These are phyloP conservation scores for Chalciporus piperatus DNA, from an alignment of 768 basidiomycete genomes.

Conservation along the genomic window DNA sequence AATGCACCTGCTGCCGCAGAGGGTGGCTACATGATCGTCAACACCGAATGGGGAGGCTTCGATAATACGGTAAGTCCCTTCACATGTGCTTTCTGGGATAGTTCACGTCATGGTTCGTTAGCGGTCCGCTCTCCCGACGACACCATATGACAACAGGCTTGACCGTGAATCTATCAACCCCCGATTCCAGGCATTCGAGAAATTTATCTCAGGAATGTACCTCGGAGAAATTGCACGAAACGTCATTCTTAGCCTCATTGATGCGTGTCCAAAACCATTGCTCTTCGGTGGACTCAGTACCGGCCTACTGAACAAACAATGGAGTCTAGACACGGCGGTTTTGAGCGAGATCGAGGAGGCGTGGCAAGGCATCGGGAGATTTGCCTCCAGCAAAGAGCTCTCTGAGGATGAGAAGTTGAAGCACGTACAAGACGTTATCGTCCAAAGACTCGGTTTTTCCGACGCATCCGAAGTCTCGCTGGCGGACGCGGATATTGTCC, in stretches of 20 bases:
- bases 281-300: constrained; percentile 84
- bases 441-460: constrained; percentile 58
- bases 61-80: constrained; percentile 76
- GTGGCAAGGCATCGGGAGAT: constrained; percentile 51
- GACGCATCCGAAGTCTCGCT: constrained; percentile 49
- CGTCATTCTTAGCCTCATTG: constrained; percentile 77
- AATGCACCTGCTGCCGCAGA: constrained; percentile 55
- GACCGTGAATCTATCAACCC: constrained; percentile 96
- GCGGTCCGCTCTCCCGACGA: constrained; percentile 81
- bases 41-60: constrained; percentile 98
- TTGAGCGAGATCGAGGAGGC: constrained; percentile 81
- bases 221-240: constrained; percentile 92
- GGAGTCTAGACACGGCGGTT: constrained; percentile 93
- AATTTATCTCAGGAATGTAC: constrained; percentile 99
- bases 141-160: constrained; percentile 86
- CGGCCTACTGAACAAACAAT: constrained; percentile 75
- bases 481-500: constrained; percentile 71
- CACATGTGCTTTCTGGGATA: neutral
- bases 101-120: constrained; percentile 27
- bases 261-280: constrained; percentile 65
- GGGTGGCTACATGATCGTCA: constrained; percentile 87
- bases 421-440: constrained; percentile 58
- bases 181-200: constrained; percentile 90
- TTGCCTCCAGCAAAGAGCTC: constrained; percentile 20
- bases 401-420: constrained; percentile 39